These are phyloP conservation scores for Vitis vinifera DNA, from an alignment of 164 flowering plant species.

Conservation along the genomic window DNA sequence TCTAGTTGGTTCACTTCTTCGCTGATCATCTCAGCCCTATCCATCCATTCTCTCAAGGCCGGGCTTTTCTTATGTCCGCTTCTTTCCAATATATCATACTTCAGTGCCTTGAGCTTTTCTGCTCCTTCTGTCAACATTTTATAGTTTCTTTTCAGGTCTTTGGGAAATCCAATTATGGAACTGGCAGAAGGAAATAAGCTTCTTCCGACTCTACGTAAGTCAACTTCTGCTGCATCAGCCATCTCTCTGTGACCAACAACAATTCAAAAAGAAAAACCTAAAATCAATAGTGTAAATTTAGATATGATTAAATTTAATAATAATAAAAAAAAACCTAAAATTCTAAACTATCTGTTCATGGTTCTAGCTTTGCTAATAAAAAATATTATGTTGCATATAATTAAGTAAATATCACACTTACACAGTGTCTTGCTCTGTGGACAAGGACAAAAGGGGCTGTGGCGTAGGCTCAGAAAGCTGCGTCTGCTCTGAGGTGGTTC, in stretches of 20 bases:
- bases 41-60: not conserved
- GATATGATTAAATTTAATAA: too few relatives aligned
- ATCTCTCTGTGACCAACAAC: too few relatives aligned
- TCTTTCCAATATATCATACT: slow-evolving; percentile 3
- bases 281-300: too few relatives aligned
- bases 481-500: too few relatives aligned
- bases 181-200: not conserved
- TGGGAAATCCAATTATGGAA: not conserved
- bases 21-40: not conserved
- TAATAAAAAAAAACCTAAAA: too few relatives aligned
- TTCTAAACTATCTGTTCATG: too few relatives aligned
- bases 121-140: slow-evolving; percentile 5
- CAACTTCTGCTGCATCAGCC: slow-evolving; percentile 3
- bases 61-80: not conserved
- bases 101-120: not conserved
- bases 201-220: not conserved
- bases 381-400: too few relatives aligned
- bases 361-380: not conserved
- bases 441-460: too few relatives aligned
- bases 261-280: too few relatives aligned
- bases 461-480: too few relatives aligned
- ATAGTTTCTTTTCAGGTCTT: slow-evolving; percentile 8
- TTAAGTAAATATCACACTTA: too few relatives aligned
- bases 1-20: not conserved
- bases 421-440: too few relatives aligned